Evolutionary conservation across 257 asterid species (phyloP).

Genomic region (Thymus mandschuricus): DNA sequence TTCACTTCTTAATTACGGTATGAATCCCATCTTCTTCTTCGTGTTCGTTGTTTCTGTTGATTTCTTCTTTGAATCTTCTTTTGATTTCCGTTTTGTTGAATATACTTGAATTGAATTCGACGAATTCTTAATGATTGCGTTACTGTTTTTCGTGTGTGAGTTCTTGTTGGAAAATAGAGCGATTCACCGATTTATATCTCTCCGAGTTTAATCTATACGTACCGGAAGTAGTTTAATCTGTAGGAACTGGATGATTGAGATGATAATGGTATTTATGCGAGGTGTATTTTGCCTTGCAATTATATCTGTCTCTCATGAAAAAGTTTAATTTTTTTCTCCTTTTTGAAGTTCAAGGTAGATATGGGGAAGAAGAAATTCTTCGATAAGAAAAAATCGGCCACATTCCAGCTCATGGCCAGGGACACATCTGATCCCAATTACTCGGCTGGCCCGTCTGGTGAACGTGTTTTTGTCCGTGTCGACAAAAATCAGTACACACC

Average conservation of each 20-base stretch:
- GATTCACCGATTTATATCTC: neutral
- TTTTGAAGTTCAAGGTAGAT: slow-evolving; percentile 13
- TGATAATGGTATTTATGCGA: neutral
- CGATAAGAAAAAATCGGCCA: slow-evolving; percentile 86
- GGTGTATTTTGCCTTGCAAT: neutral
- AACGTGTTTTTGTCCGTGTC: slow-evolving; percentile 75
- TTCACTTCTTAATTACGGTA: neutral
- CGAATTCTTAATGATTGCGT: neutral
- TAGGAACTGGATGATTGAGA: neutral
- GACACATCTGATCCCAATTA: slow-evolving; percentile 80
- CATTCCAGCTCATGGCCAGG: slow-evolving; percentile 83
- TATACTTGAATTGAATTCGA: neutral
- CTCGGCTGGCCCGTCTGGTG: slow-evolving; percentile 63
- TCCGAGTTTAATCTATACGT: neutral
- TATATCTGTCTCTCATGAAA: neutral
- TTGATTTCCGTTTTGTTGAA: neutral
- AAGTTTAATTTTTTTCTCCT: neutral
- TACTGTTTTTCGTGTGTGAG: neutral
- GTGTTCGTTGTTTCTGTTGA: neutral
- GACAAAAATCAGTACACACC: slow-evolving; percentile 66
- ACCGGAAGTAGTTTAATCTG: neutral
- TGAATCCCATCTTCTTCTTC: neutral
- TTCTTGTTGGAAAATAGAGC: neutral
- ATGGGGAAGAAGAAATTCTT: slow-evolving; percentile 79
- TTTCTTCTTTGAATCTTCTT: neutral